Evolutionary conservation across 768 basidiomycete species (phyloP).

Genomic region (Panellus pusillus): DNA sequence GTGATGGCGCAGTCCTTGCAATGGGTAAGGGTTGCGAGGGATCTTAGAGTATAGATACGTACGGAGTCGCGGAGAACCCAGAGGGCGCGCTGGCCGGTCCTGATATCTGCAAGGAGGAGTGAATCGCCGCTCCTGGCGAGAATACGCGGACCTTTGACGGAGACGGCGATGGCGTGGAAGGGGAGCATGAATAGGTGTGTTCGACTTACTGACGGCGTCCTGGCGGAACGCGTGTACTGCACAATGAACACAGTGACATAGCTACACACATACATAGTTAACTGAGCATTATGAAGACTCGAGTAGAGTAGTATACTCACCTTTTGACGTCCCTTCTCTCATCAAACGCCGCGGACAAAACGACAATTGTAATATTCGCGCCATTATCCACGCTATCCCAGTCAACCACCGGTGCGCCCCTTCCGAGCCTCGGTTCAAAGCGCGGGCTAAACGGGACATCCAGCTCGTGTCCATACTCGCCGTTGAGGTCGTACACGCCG

Average conservation of each 20-base stretch:
- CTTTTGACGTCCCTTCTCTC: neutral
- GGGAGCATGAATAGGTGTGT: conserved; percentile 7
- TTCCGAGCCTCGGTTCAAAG: conserved; percentile 4
- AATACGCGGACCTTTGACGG: neutral
- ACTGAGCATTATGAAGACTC: neutral
- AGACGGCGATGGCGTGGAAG: conserved; percentile 2
- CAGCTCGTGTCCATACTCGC: conserved; percentile 5
- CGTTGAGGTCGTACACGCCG: conserved; percentile 13
- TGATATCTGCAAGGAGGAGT: neutral
- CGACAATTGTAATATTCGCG: conserved; percentile 1
- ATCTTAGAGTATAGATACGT: neutral
- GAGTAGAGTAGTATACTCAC: neutral
- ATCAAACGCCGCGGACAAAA: conserved; percentile 12
- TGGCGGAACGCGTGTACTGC: neutral
- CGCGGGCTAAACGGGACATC: conserved; percentile 8
- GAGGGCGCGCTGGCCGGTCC: neutral
- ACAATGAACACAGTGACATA: conserved; percentile 12
- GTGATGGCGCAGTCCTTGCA: conserved; percentile 1
- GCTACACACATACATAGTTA: no score
- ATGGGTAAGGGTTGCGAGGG: neutral
- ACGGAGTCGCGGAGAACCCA: neutral
- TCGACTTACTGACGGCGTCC: neutral
- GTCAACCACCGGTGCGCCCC: neutral
- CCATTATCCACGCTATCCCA: conserved; percentile 20
- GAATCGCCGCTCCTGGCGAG: neutral